A percentile compares a stretch with the other conserved stretches of the same genome.
phyloP scores from a whole-genome alignment of 2,329 filamentous ascomycete genomes.

The Aureobasidium sp. region DNA sequence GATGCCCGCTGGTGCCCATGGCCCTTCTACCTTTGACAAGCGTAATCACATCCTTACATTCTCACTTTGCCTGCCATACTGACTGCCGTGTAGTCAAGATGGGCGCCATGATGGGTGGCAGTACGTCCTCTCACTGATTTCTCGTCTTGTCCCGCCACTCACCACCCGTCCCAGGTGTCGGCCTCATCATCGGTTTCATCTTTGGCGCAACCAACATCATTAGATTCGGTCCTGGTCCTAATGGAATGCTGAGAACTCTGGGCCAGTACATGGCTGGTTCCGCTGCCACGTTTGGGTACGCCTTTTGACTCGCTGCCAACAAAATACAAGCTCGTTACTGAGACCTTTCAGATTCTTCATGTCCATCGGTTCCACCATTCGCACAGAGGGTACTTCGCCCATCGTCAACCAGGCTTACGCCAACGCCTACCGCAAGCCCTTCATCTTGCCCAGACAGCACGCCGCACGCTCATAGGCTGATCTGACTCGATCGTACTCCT shows the following conservation, averaged over 20 bases:
- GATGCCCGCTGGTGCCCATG: conserved; percentile 38
- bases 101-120: conserved; percentile 97
- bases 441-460: conserved; percentile 53
- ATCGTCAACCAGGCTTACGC: conserved; percentile 69
- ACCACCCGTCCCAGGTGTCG: conserved; percentile 61
- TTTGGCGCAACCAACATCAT: conserved; percentile 91
- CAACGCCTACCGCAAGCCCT: conserved; percentile 63
- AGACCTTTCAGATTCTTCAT: conserved; percentile 70
- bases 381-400: conserved; percentile 71
- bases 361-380: conserved; percentile 95
- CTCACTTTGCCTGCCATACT: conserved; percentile 20
- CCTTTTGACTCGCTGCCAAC: too few relatives aligned
- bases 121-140: conserved; percentile 51
- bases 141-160: conserved; percentile 10
- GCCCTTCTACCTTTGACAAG: conserved; percentile 65
- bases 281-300: conserved; percentile 62
- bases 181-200: conserved; percentile 94
- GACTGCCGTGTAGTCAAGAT: conserved; percentile 67
- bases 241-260: conserved; percentile 87
- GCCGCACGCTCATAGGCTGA: conserved; percentile 1
- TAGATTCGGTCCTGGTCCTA: conserved; percentile 84
- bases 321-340: background rate
- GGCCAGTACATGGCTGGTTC: conserved; percentile 97
- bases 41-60: conserved; percentile 40
- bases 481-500: background rate